Base-by-base conservation (phyloP, 805 yeast genomes). In the Metschnikowia kofuensis region DNA sequence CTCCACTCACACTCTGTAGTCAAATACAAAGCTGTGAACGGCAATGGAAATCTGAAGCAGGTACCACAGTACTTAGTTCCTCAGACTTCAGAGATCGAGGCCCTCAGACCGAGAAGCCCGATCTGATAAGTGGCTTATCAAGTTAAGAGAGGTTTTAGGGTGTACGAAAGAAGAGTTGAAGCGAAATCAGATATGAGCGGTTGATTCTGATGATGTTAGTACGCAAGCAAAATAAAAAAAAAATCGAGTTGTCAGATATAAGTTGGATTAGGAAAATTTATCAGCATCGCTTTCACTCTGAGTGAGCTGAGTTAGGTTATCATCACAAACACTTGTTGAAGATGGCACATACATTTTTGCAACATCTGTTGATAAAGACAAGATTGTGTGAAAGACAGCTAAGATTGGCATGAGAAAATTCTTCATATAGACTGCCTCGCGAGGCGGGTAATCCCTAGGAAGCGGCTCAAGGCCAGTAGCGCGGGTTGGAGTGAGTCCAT, bases 71-170 rank as follows among this genome's bases (percentile, higher is more conserved):
- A 62, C 58, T 63, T 73, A 51, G 79, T 90, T 1, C 90, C 92
- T 1, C 78, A 81, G 42, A 77, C 81, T 37, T 74, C 76, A 10
- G 95, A 88, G 57, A 87, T 91, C 55, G 96, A 91, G 54, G 75
- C 70, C 13, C 70, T 91, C 44, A 77, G 97, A 60, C 97, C 97
- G 15, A 88, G 85, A 62, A 85, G 94, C 43, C 97, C 97, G 7
- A 48, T 46, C 1, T 50, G 28, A 16, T 6, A 6, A 7, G 11
- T 28, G 35, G 38, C 28, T n/a, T 15, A 5, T 16, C n/a, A 32
- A 13, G 11, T 27, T 7, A 7, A 29, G n/a, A 35, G 32, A 34
- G 9, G n/a, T n/a, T 13, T 14, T 5, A 14, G 26, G 11, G 16
- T 16, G 5, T 29, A 21, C 21, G 21, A n/a, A n/a, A 14, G 16